Evolutionary conservation across 352 stramenopile genomes (phyloP), one percentile per base, ranked within the genome.

Genomic region (Phytophthora citricola): DNA sequence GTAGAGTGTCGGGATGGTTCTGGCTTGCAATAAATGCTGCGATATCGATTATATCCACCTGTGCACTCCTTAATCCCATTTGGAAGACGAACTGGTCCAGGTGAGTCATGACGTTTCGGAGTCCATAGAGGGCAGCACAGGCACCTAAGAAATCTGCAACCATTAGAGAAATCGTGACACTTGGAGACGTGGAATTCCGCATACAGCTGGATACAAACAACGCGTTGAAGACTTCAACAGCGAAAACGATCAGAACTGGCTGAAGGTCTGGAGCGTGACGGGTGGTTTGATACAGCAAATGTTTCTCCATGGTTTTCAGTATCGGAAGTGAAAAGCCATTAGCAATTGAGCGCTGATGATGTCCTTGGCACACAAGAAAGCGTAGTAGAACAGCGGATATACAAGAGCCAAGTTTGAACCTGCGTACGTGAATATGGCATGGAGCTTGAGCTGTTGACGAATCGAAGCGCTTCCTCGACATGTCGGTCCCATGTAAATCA

Each of bases 131-230:
- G 5, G 65, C 47, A 34, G 50, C 40, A 27, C 51, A 53, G 20
- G 54, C 58, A 14, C 56, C 53, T 2, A 66, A 12, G 15, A 65
- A 80, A 54, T 80, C 72, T 9, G 57, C 44, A 12, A 32, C 34
- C 49, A 81, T 67, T 20, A 76, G 54, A n/a, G 53, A 46, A 0
- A 59, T 39, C 1, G 69, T 80, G 6, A 70, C 62, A 9, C 47
- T 61, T 3, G 66, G 41, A n/a, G 72, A 73, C 11, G 61, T 66
- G 3, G 59, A 17, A 36, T 63, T 66, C 12, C 67, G 68, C 63
- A 79, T 76, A 17, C 67, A 79, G 44, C 63, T 63, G 3, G 69
- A 73, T 11, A 80, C 53, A 41, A 77, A 80, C 4, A 78, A 40
- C 24, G 68, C 43, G 31, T 68, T 73, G 49, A 77, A 80, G 14